phyloP scores from a whole-genome alignment of 1,284 basidiomycete genomes.

The Microstroma glucosiphilum region DNA sequence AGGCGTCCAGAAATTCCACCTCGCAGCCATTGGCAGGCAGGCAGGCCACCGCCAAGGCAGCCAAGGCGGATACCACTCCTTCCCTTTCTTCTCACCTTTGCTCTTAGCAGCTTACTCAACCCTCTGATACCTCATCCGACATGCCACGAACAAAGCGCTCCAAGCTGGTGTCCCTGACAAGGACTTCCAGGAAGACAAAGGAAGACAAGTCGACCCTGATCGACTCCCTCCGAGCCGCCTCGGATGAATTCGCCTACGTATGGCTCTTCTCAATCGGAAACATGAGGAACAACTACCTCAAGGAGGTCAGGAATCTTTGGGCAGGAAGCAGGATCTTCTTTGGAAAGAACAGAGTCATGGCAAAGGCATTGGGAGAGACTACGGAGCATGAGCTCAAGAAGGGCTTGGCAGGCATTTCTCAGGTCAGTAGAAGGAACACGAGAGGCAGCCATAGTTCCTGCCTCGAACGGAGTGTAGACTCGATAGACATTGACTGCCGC shows the following conservation, averaged over 20 bases:
- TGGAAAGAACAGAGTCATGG: conserved; percentile 86
- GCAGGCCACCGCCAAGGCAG: too few relatives aligned
- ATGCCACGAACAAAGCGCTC: conserved; percentile 52
- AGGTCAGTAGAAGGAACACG: conserved; percentile 56
- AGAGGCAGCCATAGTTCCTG: background rate
- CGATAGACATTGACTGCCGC: conserved; percentile 4
- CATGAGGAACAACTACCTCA: conserved; percentile 89
- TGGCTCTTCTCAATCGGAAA: conserved; percentile 92
- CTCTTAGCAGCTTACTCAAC: too few relatives aligned
- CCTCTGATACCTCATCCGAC: conserved; percentile 5
- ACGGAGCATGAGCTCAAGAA: conserved; percentile 77
- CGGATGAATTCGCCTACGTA: conserved; percentile 75
- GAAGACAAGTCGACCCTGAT: conserved; percentile 76
- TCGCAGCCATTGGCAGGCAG: too few relatives aligned
- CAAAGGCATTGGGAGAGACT: conserved; percentile 84
- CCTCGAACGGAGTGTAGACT: background rate
- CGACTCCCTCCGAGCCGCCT: conserved; percentile 62
- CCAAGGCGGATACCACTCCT: too few relatives aligned
- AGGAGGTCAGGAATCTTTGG: conserved; percentile 89
- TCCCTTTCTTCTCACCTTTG: too few relatives aligned
- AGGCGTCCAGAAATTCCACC: too few relatives aligned
- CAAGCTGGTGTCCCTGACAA: conserved; percentile 56
- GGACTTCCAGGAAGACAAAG: conserved; percentile 56
- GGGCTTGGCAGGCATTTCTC: conserved; percentile 72
- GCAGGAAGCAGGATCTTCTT: conserved; percentile 77